Conservation (phyloP, 1,284 basidiomycete genomes). For the Exobasidium rhododendri region DNA sequence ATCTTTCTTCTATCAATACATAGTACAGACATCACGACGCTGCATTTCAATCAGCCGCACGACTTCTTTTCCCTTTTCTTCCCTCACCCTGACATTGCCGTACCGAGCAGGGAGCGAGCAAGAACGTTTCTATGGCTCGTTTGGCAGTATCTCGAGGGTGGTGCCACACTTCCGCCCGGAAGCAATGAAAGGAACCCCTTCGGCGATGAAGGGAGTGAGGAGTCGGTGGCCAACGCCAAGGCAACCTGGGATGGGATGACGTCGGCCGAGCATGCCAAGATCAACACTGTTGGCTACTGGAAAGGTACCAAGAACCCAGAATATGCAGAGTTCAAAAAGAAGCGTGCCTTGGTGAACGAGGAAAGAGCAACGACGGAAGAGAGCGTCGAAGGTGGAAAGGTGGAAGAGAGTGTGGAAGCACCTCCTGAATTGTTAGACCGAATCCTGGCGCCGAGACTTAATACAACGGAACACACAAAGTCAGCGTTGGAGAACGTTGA, state of each 20-base stretch:
- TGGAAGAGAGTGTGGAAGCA: conserved; percentile 12
- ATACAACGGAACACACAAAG: conserved; percentile 23
- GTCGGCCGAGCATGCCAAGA: conserved; percentile 21
- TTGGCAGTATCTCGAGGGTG: conserved; percentile 51
- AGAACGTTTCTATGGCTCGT: conserved; percentile 49
- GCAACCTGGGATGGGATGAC: conserved; percentile 29
- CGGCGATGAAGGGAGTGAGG: conserved; percentile 34
- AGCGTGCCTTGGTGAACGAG: conserved; percentile 19
- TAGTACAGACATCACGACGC: conserved; percentile 34
- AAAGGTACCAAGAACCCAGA: conserved; percentile 40
- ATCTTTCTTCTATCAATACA: conserved; percentile 47
- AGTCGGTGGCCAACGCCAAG: conserved; percentile 24
- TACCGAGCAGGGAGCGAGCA: conserved; percentile 41
- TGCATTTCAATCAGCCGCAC: conserved; percentile 44
- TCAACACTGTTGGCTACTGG: conserved; percentile 34
- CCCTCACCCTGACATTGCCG: conserved; percentile 37
- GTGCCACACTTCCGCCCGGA: conserved; percentile 29
- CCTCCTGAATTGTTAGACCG: conserved; percentile 28
- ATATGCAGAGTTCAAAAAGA: conserved; percentile 34
- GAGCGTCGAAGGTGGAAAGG: conserved; percentile 27
- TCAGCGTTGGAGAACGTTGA: conserved; percentile 45
- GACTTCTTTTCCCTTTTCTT: conserved; percentile 51
- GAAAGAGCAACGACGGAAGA: conserved; percentile 12
- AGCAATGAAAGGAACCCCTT: conserved; percentile 40
- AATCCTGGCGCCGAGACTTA: conserved; percentile 32